A percentile compares a stretch with the other conserved stretches of the same genome.
Conservation (phyloP, 2,329 filamentous ascomycete genomes). For the Aureobasidium sp. region DNA sequence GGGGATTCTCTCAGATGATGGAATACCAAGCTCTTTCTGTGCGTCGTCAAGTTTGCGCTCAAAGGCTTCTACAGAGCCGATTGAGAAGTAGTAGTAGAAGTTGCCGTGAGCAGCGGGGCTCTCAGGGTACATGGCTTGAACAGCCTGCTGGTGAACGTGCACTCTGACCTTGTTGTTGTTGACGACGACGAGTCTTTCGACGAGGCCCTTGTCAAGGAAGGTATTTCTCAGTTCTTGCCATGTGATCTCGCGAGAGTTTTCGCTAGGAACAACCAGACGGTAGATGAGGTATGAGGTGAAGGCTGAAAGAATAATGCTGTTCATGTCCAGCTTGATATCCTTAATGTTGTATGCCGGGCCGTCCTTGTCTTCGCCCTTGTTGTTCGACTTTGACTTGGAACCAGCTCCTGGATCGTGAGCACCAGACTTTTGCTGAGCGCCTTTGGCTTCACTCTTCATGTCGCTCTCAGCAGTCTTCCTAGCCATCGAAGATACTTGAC, state of each 20-base stretch:
- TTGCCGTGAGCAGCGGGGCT: conserved; percentile 60
- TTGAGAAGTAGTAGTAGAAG: conserved; percentile 88
- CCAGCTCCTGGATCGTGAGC: conserved; percentile 37
- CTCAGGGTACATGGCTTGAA: conserved; percentile 66
- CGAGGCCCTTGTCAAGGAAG: conserved; percentile 91
- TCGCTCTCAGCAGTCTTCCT: conserved; percentile 41
- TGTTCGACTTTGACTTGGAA: conserved; percentile 30
- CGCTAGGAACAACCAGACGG: conserved; percentile 58
- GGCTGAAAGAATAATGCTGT: conserved; percentile 49
- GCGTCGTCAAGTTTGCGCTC: conserved; percentile 82
- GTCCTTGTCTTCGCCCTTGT: conserved; percentile 30
- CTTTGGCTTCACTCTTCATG: conserved; percentile 25
- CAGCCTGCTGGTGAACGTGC: conserved; percentile 68
- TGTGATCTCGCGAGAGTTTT: conserved; percentile 73
- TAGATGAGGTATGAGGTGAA: conserved; percentile 59
- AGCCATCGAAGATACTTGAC: conserved; percentile 51
- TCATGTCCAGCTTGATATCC: conserved; percentile 49
- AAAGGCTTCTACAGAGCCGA: conserved; percentile 89
- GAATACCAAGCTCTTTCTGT: conserved; percentile 80
- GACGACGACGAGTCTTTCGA: conserved; percentile 82
- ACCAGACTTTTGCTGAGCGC: conserved; percentile 37
- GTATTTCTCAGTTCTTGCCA: conserved; percentile 95
- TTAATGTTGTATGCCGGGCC: conserved; percentile 22
- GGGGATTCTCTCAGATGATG: conserved; percentile 80
- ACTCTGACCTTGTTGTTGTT: conserved; percentile 73